Evolutionary conservation across 257 asterid species (phyloP).

Genomic region (Solanum acaule): DNA sequence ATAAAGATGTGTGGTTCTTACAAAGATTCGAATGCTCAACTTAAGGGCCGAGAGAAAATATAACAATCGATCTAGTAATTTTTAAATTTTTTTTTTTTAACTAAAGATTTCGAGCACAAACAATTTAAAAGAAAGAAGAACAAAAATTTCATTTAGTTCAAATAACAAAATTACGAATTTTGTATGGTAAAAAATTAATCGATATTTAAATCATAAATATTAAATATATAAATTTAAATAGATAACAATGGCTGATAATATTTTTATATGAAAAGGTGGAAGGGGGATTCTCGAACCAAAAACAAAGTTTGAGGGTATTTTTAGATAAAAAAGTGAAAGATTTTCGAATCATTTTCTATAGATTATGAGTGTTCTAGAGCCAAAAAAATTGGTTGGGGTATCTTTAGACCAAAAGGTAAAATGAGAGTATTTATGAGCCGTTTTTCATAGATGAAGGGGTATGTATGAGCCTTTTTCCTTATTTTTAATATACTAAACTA

Average conservation of each 20-base stretch:
- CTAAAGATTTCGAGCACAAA: not conserved
- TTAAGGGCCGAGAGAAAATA: not conserved
- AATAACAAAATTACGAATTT: not conserved
- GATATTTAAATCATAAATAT: too few species aligned
- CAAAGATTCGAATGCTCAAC: not conserved
- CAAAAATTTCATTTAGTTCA: not conserved
- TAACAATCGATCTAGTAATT: too few species aligned
- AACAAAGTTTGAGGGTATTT: not conserved
- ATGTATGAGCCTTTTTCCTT: not conserved
- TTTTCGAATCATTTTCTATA: too few species aligned
- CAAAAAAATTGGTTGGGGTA: not conserved
- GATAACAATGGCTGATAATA: not conserved
- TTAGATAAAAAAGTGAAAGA: not conserved
- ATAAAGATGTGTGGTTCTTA: not conserved
- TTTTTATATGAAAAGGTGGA: not conserved
- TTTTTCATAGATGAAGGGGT: not conserved
- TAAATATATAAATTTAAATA: too few species aligned
- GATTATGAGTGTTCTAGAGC: not conserved
- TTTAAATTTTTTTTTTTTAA: too few species aligned
- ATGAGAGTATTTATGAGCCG: not conserved
- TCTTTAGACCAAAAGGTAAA: not conserved
- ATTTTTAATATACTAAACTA: not conserved
- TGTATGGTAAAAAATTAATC: too few species aligned
- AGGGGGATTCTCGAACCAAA: not conserved
- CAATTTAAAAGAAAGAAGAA: not conserved